Evolutionary conservation across 768 basidiomycete species (phyloP), one percentile per base, ranked within the genome.

Genomic region (Phlebiopsis flavidoalba): DNA sequence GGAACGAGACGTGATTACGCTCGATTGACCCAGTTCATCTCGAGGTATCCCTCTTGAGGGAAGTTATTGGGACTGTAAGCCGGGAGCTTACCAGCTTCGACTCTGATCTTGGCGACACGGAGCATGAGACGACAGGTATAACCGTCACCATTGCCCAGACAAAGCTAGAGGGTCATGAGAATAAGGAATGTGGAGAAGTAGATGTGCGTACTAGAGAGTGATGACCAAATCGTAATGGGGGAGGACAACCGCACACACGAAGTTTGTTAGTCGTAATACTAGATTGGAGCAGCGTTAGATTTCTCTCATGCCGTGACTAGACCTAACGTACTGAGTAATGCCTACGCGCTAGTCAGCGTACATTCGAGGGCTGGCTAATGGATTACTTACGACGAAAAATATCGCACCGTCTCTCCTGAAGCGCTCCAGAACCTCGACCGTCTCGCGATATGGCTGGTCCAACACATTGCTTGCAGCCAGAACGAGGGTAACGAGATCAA

Each of bases 341-440:
- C 49, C 14, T 37, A 19, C 8, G 17, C 4, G 14, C 21, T 19
- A n/a, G 48, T 46, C 21, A 15, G 57, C 6, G 8, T 49, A 48
- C 45, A 8, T 21, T 37, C 4, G 46, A 10, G 5, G 14, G 14
- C 40, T 43, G 12, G 8, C 17, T 17, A 12, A 43, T 12, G 17
- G 17, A 40, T 17, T 3, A 31, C 61, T 22, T 31, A 63, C 61
- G 1, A 63, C 3, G 36, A 59, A 59, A 35, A 59, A 59, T 6
- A 59, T 54, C 15, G 61, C 61, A 31, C 61, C 61, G 47, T 63
- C 61, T 11, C 61, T 17, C 7, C 50, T 45, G 10, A 63, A 48
- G 12, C 33, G 24, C 24, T 17, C 21, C 5, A 63, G 19, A 17
- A 58, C 33, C 26, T 63, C 57, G 21, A 46, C 22, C n/a, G 43